phyloP scores from a whole-genome alignment of 2,329 filamentous ascomycete genomes.

The Dactylellina parvicollis region DNA sequence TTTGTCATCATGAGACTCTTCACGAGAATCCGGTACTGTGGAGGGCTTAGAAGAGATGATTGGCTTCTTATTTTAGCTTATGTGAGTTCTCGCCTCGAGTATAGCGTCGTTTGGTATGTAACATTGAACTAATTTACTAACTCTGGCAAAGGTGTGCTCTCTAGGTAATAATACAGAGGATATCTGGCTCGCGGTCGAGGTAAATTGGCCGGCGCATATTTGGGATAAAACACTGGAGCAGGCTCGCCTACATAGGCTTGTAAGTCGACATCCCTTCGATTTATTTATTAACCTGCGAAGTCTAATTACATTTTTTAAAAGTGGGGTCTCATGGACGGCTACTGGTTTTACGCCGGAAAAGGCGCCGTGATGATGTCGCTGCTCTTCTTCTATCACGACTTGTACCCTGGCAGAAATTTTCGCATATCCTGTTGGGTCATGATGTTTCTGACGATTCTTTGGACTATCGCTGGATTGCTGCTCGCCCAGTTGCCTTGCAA shows the following conservation, averaged over 20 bases:
- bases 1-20: conserved; percentile 7
- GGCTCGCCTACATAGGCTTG: neutral
- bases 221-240: conserved; percentile 5
- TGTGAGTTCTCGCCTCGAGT: neutral
- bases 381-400: conserved; percentile 8
- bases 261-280: neutral
- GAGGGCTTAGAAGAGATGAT: conserved; percentile 1
- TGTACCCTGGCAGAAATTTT: neutral
- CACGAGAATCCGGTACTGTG: conserved; percentile 5
- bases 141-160: neutral
- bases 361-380: conserved; percentile 5
- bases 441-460: neutral
- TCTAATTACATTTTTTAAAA: neutral
- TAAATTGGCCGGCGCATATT: conserved; percentile 11
- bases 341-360: conserved; percentile 3
- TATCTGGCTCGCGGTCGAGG: neutral
- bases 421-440: neutral
- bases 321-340: conserved; percentile 2
- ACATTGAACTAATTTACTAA: neutral
- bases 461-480: neutral
- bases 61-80: neutral
- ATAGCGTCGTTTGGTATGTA: neutral
- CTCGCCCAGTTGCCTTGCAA: conserved; percentile 5
- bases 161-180: neutral
- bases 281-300: neutral